Percentiles rank a stretch among this genome's conserved stretches.
phyloP scores from a whole-genome alignment of 116 monocot species.

The Phalaenopsis hybrid region DNA sequence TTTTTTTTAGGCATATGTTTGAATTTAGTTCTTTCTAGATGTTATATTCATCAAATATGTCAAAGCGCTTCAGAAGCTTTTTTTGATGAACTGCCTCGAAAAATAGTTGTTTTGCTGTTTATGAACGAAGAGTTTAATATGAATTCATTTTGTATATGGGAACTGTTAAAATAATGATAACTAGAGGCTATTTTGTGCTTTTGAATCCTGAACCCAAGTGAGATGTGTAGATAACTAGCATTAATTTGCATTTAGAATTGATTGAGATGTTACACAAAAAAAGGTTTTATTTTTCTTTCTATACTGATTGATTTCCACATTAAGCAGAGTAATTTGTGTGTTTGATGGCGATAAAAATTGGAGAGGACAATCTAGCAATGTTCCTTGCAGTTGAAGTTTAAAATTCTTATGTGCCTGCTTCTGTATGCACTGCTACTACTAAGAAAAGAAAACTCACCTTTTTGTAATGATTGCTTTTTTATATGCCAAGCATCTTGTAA shows the following conservation, averaged over 20 bases:
- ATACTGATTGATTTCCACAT: neutral
- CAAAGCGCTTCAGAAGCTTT: neutral
- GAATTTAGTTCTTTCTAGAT: neutral
- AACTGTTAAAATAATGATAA: no score
- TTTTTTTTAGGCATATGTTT: neutral
- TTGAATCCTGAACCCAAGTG: neutral
- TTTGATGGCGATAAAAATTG: neutral
- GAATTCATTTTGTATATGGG: neutral
- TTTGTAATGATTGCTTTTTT: conserved; percentile 1
- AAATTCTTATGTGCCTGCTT: neutral
- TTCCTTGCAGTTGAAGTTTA: neutral
- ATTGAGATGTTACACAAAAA: neutral
- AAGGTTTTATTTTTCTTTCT: neutral
- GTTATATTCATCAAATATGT: neutral
- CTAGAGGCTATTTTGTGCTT: neutral
- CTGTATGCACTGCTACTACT: neutral
- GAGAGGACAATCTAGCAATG: neutral
- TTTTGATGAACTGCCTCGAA: neutral
- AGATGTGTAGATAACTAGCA: neutral
- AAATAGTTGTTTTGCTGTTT: no score
- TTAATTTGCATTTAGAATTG: neutral
- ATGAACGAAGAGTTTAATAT: neutral
- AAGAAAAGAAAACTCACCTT: neutral
- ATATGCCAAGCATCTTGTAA: neutral
- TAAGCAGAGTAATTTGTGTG: neutral